Base-by-base conservation (phyloP, 2,329 filamentous ascomycete genomes). In the Diaporthe humulicola region DNA sequence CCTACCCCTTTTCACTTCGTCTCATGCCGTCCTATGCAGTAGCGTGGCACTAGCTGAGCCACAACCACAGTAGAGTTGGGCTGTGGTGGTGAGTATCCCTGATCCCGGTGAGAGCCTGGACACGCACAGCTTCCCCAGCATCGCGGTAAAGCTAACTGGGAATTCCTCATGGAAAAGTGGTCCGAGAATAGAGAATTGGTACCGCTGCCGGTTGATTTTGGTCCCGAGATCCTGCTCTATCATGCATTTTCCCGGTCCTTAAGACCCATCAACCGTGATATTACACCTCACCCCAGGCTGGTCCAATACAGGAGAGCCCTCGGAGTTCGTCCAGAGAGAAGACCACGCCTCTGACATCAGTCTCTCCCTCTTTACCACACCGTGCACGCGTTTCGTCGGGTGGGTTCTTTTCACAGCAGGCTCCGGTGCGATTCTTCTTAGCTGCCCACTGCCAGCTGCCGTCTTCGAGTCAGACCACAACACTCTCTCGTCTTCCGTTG, bases 1-100 rank as follows among this genome's bases (percentile, higher is more conserved):
- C 56, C 28, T 61, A n/a, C 56, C 56, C 70, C 70, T 61, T 71
- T 60, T 60, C 15, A 60, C 54, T 3, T 40, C 56, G 36, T 71
- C 56, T 61, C 56, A 71, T 58, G 70, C 70, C 48, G 64, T 69
- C 48, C 48, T 69, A n/a, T 60, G 40, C 57, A 71, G 70, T 71
- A 58, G 40, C 56, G 70, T 40, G 48, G 19, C 42, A 71, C 70
- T 71, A 61, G 45, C 56, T 25, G 54, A 52, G 70, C 70, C 70
- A 71, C 70, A 71, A 61, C 70, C 69, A 71, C 6, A 61, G 70
- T 15, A 36, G 17, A 15, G 3, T 30, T 40, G 56, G 54, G 61
- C 48, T 54, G 22, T 69, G 64, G 7, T 28, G 30, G 17, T 10
- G 1, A 30, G 9, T 54, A 71, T 57, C 56, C 57, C 58, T 71